Base-by-base conservation (phyloP, 139 green algal species). In the Chlamydomonas incerta region DNA sequence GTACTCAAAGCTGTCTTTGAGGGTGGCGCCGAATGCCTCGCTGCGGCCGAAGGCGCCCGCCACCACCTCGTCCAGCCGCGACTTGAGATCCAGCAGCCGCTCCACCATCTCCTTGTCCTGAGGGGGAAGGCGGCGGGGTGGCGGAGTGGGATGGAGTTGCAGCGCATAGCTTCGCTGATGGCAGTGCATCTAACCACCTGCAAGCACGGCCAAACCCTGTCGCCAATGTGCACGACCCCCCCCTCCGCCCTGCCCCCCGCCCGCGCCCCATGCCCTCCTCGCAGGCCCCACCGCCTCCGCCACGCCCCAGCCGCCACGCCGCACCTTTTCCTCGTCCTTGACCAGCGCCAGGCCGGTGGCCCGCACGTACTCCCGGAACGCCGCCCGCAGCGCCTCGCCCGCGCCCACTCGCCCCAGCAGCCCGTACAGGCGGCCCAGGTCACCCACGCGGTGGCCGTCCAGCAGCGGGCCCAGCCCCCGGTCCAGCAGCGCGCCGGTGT, bases 21-120 rank as follows among this genome's bases (percentile, higher is more conserved):
- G 88, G 2, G 93, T 89, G 69, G 95, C 89, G 4, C 58, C 80
- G 80, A 98, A 99, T 6, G 88, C 60, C 50, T 96, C 93, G 21
- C 94, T 91, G n/a, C 71, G 58, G 3, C 76, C 74, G 89, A 98
- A 96, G 31, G 89, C 72, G 24, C 92, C 76, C 1, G 20, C 58
- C 62, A 89, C 33, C 50, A 96, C 90, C 28, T 88, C 77, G 87
- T 99, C 96, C 67, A 98, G 83, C 26, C 87, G 73, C 0, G 55
- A 67, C 90, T 98, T 98, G 33, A 99, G 89, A 4, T 91, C 87
- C 87, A 99, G 90, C 91, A 99, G 89, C n/a, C 37, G 63, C 75
- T 93, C 76, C 72, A 99, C 96, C 95, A 99, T 97, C 17, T 98
- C 95, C 69, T 93, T 93, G 87, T 99, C 96, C 93, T 96, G 88